These are phyloP conservation scores for Hyphodiscus hymeniophilus DNA, from an alignment of 495 filamentous ascomycete genomes.

Conservation along the genomic window DNA sequence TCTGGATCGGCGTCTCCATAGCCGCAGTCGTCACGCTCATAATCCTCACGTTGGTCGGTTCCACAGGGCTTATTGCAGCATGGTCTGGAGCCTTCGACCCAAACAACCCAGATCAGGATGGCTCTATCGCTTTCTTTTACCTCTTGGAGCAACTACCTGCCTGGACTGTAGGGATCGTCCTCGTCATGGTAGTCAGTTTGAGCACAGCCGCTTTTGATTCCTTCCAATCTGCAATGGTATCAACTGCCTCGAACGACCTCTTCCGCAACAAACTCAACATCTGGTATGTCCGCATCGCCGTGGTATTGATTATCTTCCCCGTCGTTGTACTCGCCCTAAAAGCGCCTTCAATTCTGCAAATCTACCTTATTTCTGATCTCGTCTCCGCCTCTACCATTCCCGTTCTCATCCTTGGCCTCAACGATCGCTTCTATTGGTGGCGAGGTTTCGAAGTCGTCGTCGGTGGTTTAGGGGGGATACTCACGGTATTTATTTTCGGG, in stretches of 20 bases:
- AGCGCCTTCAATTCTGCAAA: constrained; percentile 61
- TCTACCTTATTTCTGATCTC: constrained; percentile 69
- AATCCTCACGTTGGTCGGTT: constrained; percentile 59
- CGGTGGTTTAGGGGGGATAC: constrained; percentile 60
- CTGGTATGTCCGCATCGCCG: constrained; percentile 55
- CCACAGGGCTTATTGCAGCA: constrained; percentile 59
- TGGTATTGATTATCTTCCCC: constrained; percentile 61
- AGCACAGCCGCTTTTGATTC: constrained; percentile 68
- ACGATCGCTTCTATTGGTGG: constrained; percentile 57
- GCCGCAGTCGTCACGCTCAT: constrained; percentile 52
- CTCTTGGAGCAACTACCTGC: constrained; percentile 58
- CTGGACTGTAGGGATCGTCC: constrained; percentile 68
- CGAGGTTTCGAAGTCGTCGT: constrained; percentile 66
- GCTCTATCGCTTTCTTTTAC: constrained; percentile 63
- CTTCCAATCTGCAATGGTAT: constrained; percentile 70
- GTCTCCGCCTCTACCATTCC: constrained; percentile 63
- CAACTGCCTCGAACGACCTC: constrained; percentile 65
- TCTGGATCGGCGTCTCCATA: constrained; percentile 59
- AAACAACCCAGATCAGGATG: constrained; percentile 44
- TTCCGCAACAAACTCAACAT: constrained; percentile 67
- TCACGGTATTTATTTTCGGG: constrained; percentile 70
- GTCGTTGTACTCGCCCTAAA: constrained; percentile 62
- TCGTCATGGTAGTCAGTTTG: constrained; percentile 67
- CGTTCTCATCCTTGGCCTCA: constrained; percentile 57
- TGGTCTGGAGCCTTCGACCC: constrained; percentile 60